Base-by-base conservation (phyloP, 306 rosid species). In the Gastrolobium villosum region DNA sequence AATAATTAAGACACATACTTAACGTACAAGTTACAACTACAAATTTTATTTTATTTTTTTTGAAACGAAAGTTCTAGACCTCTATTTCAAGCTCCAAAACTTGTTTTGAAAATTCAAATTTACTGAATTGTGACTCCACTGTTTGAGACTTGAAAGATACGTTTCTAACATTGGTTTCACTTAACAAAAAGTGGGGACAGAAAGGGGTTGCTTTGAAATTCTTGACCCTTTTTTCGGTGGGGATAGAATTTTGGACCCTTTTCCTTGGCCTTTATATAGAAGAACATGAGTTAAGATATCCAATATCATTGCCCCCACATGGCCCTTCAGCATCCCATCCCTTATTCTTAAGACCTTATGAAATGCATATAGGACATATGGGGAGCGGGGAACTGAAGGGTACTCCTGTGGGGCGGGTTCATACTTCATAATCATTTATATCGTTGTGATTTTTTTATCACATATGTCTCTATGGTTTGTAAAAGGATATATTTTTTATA, bases 61-160 rank as follows among this genome's bases (percentile, higher is more conserved):
- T 31, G 1, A 48, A 68, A 36, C n/a, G 35, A 70, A 28, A 15
- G n/a, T 66, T 15, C 5, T 55, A 35, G 66, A 11, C 53, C 37
- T 30, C 8, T 49, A 11, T 8, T 30, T 3, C 36, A 53, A 76
- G 37, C 31, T 55, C 75, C 60, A 15, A 77, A 31, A 10, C 10
- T 48, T 62, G 30, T 55, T 83, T 83, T 52, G 37, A 63, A 83
- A 79, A 3, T 76, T 82, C 26, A 76, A 81, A 70, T n/a, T 57
- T 43, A 39, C 1, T 8, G 57, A 35, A 59, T 1, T 55, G 65
- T 64, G 73, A 62, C 37, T 61, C 39, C 56, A 66, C 56, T 45
- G n/a, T 65, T 39, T 41, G 39, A 34, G 44, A 64, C 56, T 10
- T 74, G 72, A 73, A 78, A 67, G 34, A 26, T 34, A 73, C 30